Evolutionary conservation across 805 yeast species (phyloP).

Genomic region (Ogataea degrootiae): DNA sequence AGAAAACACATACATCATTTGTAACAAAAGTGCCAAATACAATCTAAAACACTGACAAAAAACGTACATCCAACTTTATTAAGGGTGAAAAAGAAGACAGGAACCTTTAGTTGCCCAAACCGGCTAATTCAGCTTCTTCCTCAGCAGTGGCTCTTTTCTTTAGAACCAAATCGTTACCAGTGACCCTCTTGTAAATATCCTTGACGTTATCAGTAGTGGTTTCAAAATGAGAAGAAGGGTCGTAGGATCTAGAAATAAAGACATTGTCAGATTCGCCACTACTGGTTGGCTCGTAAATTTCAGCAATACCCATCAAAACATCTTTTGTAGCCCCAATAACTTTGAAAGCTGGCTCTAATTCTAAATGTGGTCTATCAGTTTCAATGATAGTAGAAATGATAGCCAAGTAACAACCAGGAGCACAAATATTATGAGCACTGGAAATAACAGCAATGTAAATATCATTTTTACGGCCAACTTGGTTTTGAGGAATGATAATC

Average conservation of each 20-base stretch:
- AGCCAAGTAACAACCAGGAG: slow-evolving; percentile 86
- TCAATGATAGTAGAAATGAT: slow-evolving; percentile 93
- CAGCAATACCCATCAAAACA: slow-evolving; percentile 91
- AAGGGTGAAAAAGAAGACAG: background rate
- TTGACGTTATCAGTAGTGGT: slow-evolving; percentile 94
- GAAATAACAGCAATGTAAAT: slow-evolving; percentile 91
- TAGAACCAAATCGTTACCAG: slow-evolving; percentile 86
- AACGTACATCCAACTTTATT: no score
- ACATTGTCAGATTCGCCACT: slow-evolving; percentile 80
- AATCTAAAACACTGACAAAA: background rate
- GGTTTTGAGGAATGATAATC: slow-evolving; percentile 94
- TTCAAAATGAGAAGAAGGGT: slow-evolving; percentile 93
- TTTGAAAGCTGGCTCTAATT: slow-evolving; percentile 90
- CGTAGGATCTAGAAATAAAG: slow-evolving; percentile 84
- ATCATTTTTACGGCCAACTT: slow-evolving; percentile 87
- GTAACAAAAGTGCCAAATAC: no score
- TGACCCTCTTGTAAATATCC: slow-evolving; percentile 86
- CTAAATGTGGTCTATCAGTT: slow-evolving; percentile 87
- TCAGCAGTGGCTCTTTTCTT: slow-evolving; percentile 69
- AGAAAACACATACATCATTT: no score
- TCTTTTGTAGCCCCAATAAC: slow-evolving; percentile 76
- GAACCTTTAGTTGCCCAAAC: slow-evolving; percentile 17
- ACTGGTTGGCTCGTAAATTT: slow-evolving; percentile 77
- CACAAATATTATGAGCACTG: slow-evolving; percentile 82
- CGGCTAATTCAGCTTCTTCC: slow-evolving; percentile 49